phyloP scores from a whole-genome alignment of 208 protist species.

The Entamoeba nuttalli region DNA sequence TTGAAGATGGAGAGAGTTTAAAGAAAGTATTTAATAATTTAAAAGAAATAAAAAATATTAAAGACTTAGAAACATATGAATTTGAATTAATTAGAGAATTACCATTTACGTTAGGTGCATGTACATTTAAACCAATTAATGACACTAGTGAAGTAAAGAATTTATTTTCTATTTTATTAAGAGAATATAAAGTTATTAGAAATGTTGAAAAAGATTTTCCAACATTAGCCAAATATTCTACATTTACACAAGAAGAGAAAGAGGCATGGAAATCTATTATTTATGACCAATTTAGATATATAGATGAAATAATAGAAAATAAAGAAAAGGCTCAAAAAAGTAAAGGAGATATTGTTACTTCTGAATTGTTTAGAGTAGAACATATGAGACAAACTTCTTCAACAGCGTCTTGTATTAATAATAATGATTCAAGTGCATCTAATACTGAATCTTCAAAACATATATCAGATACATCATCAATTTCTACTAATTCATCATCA shows the following conservation, averaged over 20 bases:
- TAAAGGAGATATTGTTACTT: background rate
- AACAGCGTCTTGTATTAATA: background rate
- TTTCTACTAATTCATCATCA: too few relatives aligned
- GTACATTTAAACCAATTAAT: background rate
- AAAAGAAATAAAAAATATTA: background rate
- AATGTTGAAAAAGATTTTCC: background rate
- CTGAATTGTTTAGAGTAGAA: background rate
- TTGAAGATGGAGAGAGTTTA: background rate
- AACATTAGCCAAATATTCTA: background rate
- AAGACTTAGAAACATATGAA: background rate
- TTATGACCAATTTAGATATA: background rate
- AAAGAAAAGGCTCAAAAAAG: background rate
- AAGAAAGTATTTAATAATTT: background rate
- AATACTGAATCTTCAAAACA: background rate
- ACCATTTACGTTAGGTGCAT: background rate
- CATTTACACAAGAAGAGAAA: background rate
- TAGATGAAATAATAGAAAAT: background rate
- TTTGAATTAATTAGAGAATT: background rate
- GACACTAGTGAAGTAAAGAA: background rate
- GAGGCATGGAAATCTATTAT: background rate
- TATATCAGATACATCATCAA: too few relatives aligned
- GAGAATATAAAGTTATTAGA: background rate
- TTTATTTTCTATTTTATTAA: background rate
- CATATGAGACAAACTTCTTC: background rate
- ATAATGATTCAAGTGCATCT: background rate